Evolutionary conservation across 2,329 filamentous ascomycete species (phyloP).

Genomic region (Ophiosphaerella herpotricha): DNA sequence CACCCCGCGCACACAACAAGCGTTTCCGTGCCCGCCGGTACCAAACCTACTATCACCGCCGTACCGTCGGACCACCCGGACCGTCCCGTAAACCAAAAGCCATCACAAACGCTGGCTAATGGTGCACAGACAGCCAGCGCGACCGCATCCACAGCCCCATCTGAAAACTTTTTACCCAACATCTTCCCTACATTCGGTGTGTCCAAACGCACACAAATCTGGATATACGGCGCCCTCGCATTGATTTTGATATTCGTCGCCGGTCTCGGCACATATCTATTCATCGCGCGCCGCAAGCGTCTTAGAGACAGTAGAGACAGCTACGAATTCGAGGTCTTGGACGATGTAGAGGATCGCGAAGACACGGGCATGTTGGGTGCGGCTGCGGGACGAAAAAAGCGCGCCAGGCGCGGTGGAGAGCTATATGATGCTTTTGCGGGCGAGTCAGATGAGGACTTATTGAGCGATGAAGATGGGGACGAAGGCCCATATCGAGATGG

Average conservation of each 20-base stretch:
- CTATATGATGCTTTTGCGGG: slow-evolving; percentile 97
- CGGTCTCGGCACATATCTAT: slow-evolving; percentile 81
- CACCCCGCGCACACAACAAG: slow-evolving; percentile 65
- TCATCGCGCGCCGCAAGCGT: slow-evolving; percentile 75
- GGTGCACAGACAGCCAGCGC: slow-evolving; percentile 27
- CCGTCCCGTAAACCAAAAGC: slow-evolving; percentile 65
- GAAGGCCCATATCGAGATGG: slow-evolving; percentile 44
- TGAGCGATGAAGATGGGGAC: slow-evolving; percentile 50
- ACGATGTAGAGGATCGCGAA: slow-evolving; percentile 72
- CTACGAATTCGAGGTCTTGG: slow-evolving; percentile 93
- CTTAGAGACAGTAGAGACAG: slow-evolving; percentile 76
- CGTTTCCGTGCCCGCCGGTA: slow-evolving; percentile 53
- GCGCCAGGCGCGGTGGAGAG: slow-evolving; percentile 74
- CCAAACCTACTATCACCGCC: slow-evolving; percentile 48
- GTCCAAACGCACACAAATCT: slow-evolving; percentile 82
- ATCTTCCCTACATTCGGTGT: slow-evolving; percentile 90
- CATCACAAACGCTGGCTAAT: slow-evolving; percentile 38
- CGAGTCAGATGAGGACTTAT: slow-evolving; percentile 77
- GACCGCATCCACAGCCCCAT: slow-evolving; percentile 25
- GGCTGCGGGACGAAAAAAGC: slow-evolving; percentile 45
- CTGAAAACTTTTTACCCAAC: slow-evolving; percentile 71
- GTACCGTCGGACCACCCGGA: slow-evolving; percentile 54
- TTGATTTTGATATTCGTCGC: slow-evolving; percentile 84
- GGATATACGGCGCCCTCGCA: slow-evolving; percentile 88
- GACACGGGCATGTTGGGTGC: slow-evolving; percentile 54